Percentiles rank a stretch among this genome's conserved stretches.
Conservation (phyloP, 2,329 filamentous ascomycete genomes). For the Fusarium virguliforme region DNA sequence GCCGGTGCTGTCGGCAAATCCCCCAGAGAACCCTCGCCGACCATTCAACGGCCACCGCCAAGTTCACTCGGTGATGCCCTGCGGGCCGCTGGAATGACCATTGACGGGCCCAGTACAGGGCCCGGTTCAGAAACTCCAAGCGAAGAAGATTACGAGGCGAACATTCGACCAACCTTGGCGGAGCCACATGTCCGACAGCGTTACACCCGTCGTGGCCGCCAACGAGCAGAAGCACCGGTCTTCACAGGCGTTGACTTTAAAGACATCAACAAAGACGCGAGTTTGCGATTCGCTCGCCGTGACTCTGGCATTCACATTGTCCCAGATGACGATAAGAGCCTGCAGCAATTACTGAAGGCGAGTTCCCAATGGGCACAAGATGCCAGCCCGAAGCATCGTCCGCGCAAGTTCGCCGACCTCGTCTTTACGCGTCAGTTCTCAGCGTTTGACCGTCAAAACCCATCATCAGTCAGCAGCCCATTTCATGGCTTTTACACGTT, state of each 20-base stretch:
- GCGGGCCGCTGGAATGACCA: constrained; percentile 45
- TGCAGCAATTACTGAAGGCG: constrained; percentile 51
- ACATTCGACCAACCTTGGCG: constrained; percentile 50
- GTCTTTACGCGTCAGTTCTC: constrained; percentile 83
- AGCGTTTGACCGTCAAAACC: constrained; percentile 82
- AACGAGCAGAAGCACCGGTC: constrained; percentile 20
- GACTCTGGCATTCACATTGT: constrained; percentile 50
- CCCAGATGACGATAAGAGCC: constrained; percentile 51
- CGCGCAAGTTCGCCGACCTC: constrained; percentile 63
- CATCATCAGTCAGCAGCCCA: constrained; percentile 74
- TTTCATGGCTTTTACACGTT: constrained; percentile 87
- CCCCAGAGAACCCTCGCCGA: constrained; percentile 16
- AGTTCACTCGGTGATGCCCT: constrained; percentile 53
- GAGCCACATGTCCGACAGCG: constrained; percentile 44
- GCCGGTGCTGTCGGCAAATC: constrained; percentile 11
- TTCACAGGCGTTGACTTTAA: constrained; percentile 29
- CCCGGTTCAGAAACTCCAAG: constrained; percentile 61
- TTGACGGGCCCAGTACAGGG: constrained; percentile 39
- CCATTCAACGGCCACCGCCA: constrained; percentile 31
- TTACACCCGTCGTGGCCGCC: constrained; percentile 18
- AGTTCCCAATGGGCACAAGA: constrained; percentile 48
- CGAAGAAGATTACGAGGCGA: constrained; percentile 65
- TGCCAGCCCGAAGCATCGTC: constrained; percentile 32
- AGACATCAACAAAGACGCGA: constrained; percentile 23
- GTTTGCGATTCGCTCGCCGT: constrained; percentile 42